phyloP scores from a whole-genome alignment of 2,329 filamentous ascomycete species.

The Fusarium pseudoanthophilum region DNA sequence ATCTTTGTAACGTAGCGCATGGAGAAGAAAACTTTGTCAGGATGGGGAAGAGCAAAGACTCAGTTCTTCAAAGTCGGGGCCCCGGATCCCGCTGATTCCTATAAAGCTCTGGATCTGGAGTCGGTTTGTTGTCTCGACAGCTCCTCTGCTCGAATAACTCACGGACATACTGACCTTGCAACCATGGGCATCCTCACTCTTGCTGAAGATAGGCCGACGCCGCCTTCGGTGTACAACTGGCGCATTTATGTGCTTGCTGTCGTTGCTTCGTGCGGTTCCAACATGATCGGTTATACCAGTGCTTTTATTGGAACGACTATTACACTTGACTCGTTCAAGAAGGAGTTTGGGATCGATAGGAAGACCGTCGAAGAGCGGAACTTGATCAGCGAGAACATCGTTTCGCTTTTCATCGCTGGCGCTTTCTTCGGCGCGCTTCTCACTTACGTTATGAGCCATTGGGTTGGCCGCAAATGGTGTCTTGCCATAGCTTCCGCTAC shows the following conservation, averaged over 20 bases:
- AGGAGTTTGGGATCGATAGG: conserved; percentile 66
- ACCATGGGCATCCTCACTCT: conserved; percentile 48
- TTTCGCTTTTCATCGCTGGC: conserved; percentile 74
- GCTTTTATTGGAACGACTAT: conserved; percentile 76
- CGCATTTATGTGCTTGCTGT: conserved; percentile 48
- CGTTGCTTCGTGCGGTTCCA: conserved; percentile 53
- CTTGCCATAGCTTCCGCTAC: conserved; percentile 52
- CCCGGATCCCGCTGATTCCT: conserved; percentile 17
- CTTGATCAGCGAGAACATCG: conserved; percentile 44
- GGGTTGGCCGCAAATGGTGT: conserved; percentile 36
- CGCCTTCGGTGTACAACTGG: conserved; percentile 52
- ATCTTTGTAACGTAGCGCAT: conserved; percentile 18
- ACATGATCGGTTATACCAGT: conserved; percentile 57
- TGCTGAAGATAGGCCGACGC: conserved; percentile 51
- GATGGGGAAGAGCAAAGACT: conserved; percentile 12
- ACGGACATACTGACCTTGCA: neutral
- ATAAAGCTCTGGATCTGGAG: conserved; percentile 5
- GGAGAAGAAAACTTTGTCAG: conserved; percentile 24
- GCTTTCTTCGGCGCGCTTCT: conserved; percentile 75
- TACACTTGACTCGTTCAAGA: conserved; percentile 68
- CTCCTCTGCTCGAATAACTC: neutral
- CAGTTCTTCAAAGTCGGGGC: conserved; percentile 11
- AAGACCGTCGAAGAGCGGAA: conserved; percentile 56
- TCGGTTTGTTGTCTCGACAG: neutral
- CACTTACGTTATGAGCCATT: conserved; percentile 56